Conservation (phyloP, 2,329 filamentous ascomycete species). For the Metarhizium humberi region DNA sequence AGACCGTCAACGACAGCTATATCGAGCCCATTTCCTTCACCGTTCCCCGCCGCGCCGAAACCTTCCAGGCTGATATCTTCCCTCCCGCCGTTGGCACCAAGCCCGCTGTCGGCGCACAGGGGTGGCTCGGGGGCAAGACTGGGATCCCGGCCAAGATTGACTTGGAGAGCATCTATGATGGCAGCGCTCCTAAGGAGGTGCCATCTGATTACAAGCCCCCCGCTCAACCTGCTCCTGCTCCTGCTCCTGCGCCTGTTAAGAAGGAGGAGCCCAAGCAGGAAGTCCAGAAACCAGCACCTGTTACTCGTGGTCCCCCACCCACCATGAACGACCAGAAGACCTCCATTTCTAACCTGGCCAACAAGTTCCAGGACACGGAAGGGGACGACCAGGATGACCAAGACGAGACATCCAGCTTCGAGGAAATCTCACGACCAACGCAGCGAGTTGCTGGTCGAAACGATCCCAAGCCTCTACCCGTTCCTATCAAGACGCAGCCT, state of each 20-base stretch:
- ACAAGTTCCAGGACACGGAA: constrained; percentile 73
- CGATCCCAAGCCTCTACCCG: constrained; percentile 31
- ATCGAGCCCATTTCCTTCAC: constrained; percentile 98
- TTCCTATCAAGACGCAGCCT: constrained; percentile 20
- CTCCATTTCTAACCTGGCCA: constrained; percentile 77
- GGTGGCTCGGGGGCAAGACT: constrained; percentile 83
- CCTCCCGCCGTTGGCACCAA: constrained; percentile 75
- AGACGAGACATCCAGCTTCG: constrained; percentile 72
- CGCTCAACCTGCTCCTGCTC: constrained; percentile 29
- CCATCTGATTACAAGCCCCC: constrained; percentile 56
- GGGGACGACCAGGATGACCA: constrained; percentile 53
- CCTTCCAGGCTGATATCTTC: constrained; percentile 95
- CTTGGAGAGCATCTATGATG: constrained; percentile 85
- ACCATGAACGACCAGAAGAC: constrained; percentile 77
- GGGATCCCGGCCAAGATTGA: constrained; percentile 85
- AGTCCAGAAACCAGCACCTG: constrained; percentile 41
- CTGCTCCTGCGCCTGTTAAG: constrained; percentile 29
- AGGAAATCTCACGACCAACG: constrained; percentile 69
- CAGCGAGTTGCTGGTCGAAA: constrained; percentile 43
- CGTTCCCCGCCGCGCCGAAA: constrained; percentile 84
- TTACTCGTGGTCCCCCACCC: constrained; percentile 41
- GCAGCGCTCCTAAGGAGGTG: constrained; percentile 69
- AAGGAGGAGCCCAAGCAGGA: constrained; percentile 34
- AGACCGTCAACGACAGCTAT: constrained; percentile 90
- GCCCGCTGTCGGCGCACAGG: constrained; percentile 66